Conservation (phyloP, 208 protist species). For the Plasmodiophora brassicae region DNA sequence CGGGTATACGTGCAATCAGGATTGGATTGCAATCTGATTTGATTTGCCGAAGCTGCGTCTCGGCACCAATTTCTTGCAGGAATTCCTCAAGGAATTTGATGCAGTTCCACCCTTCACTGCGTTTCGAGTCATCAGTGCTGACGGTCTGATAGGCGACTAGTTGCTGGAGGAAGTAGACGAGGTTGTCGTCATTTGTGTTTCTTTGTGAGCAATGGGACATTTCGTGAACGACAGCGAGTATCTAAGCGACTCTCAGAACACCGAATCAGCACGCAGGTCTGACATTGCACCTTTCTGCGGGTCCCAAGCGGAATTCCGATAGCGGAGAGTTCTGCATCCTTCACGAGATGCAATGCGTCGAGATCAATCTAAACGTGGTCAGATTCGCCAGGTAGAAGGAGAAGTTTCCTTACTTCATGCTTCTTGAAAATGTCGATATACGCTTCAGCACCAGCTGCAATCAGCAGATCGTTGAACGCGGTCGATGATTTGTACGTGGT, state of each 20-base stretch:
- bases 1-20: not conserved
- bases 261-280: not conserved
- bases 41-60: not conserved
- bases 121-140: not conserved
- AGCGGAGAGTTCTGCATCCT: not conserved
- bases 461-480: not conserved
- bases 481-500: no score
- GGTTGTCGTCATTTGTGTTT: conserved; percentile 12
- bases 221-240: not conserved
- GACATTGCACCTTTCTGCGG: not conserved
- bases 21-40: not conserved
- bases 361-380: conserved; percentile 1
- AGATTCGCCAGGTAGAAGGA: not conserved
- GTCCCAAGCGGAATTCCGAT: conserved; percentile 6
- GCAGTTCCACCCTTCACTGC: not conserved
- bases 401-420: not conserved
- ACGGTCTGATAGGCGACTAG: not conserved
- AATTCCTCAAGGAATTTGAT: not conserved
- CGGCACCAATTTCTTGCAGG: not conserved
- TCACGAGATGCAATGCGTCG: not conserved
- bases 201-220: not conserved
- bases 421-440: not conserved
- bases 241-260: not conserved
- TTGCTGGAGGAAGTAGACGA: not conserved
- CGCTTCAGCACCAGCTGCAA: not conserved